Conservation (phyloP, 2,329 filamentous ascomycete species). For the Arthroderma uncinatum region DNA sequence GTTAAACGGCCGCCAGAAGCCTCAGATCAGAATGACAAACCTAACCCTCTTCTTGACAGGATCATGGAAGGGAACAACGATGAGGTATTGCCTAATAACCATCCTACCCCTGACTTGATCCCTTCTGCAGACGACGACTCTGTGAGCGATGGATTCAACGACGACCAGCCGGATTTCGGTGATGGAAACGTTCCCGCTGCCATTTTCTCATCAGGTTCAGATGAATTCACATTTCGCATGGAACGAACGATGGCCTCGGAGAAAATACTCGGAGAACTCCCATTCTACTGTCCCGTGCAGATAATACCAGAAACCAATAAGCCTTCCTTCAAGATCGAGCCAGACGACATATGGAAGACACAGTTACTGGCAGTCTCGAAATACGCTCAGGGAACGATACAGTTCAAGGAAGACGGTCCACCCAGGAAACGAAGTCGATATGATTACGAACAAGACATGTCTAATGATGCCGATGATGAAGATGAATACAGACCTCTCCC, state of each 20-base stretch:
- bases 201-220: conserved; percentile 70
- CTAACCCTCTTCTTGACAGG: too few species aligned
- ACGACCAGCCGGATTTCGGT: conserved; percentile 35
- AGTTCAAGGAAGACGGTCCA: conserved; percentile 53
- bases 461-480: conserved; percentile 43
- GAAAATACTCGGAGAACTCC: conserved; percentile 66
- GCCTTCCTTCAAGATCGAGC: conserved; percentile 48
- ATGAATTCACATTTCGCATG: conserved; percentile 70
- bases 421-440: conserved; percentile 72
- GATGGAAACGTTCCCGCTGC: conserved; percentile 53
- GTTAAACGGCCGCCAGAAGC: conserved; percentile 20
- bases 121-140: conserved; percentile 52
- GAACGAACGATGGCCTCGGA: conserved; percentile 64
- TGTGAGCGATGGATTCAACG: conserved; percentile 37
- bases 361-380: conserved; percentile 77
- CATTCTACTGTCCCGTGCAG: conserved; percentile 57
- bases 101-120: conserved; percentile 57
- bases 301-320: conserved; percentile 49
- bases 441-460: conserved; percentile 43
- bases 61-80: conserved; percentile 12
- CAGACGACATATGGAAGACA: conserved; percentile 61
- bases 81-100: conserved; percentile 26
- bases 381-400: conserved; percentile 70
- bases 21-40: conserved; percentile 21
- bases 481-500: conserved; percentile 34